Base-by-base conservation (phyloP, 768 basidiomycete genomes). In the Tulasnella sp. region DNA sequence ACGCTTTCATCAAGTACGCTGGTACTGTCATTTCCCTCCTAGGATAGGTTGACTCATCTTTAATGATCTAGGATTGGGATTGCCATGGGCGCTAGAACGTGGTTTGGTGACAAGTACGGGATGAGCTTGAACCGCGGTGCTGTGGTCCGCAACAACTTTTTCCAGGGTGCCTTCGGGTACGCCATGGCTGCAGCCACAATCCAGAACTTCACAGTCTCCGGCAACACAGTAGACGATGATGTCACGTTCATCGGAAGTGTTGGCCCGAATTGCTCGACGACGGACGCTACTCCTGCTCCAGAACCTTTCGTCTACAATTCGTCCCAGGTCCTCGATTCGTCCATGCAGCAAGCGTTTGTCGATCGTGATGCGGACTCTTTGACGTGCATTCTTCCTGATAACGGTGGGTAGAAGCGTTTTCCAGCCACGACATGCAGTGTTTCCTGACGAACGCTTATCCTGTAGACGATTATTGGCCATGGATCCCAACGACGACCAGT, bases 41-140 rank as follows among this genome's bases (percentile, higher is more conserved):
- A 47, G 11, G 19, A 17, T 6, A 42, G 35, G 63, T 72, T 39
- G 22, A 59, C 71, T 76, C 37, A 73, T 63, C 26, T 42, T 22
- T 34, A 34, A 9, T 34, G 36, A 11, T 19, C 19, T 65, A 91
- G 90, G 78, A 87, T 92, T 76, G 91, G 88, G n/a, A 88, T 92
- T 64, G 91, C 90, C 35, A 84, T 92, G 17, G 91, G 91, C 9
- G 89, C 91, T 9, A 85, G 85, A 12, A 87, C 86, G 17, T 92
- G 91, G 91, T 91, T 91, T 73, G 88, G 87, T 2, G 80, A 84
- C 75, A 77, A 79, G 67, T 89, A 82, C 75, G 82, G 83, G 29
- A 85, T 84, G 71, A 87, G 88, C 73, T 83, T 85, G 76, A 85
- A 82, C 77, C 81, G 78, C 41, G 82, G 82, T n/a, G 90, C 84